These are phyloP conservation scores for Globisporangium parvum DNA, from an alignment of 352 stramenopile species.

Conservation along the genomic window DNA sequence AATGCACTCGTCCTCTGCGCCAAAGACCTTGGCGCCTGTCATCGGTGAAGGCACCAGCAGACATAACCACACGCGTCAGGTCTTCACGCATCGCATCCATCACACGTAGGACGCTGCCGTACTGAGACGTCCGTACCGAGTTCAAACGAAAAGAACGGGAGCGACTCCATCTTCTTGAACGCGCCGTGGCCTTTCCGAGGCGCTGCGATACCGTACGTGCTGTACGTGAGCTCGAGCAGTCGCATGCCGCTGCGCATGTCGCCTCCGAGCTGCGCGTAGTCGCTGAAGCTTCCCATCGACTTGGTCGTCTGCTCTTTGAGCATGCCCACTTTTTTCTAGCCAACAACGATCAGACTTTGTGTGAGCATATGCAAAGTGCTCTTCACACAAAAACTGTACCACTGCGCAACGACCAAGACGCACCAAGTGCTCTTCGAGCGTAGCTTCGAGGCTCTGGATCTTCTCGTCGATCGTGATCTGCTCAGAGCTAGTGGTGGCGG, in stretches of 20 bases:
- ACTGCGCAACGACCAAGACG: background rate
- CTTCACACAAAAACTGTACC: background rate
- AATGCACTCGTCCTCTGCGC: constrained; percentile 1
- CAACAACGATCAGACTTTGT: background rate
- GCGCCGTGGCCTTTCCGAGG: constrained; percentile 46
- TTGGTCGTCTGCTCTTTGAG: constrained; percentile 56
- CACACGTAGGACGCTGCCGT: background rate
- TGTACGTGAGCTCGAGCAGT: constrained; percentile 54
- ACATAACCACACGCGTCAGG: background rate
- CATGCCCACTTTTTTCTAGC: constrained; percentile 67
- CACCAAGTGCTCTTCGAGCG: constrained; percentile 63
- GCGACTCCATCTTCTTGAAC: constrained; percentile 43
- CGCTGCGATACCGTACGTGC: constrained; percentile 43
- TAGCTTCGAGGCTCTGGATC: constrained; percentile 60
- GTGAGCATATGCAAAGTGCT: too few species aligned
- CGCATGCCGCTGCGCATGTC: constrained; percentile 40
- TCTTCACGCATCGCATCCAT: background rate
- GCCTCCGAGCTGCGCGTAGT: constrained; percentile 26
- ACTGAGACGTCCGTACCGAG: constrained; percentile 24
- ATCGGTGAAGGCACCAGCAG: background rate
- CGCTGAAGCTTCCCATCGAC: constrained; percentile 21
- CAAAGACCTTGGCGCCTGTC: constrained; percentile 10
- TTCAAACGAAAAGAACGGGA: constrained; percentile 40
- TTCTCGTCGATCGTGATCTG: constrained; percentile 49
- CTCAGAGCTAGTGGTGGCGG: constrained; percentile 26